Evolutionary conservation across 1,284 basidiomycete species (phyloP), one percentile per base, ranked within the genome.

Genomic region (Ceratobasidium papillatum): DNA sequence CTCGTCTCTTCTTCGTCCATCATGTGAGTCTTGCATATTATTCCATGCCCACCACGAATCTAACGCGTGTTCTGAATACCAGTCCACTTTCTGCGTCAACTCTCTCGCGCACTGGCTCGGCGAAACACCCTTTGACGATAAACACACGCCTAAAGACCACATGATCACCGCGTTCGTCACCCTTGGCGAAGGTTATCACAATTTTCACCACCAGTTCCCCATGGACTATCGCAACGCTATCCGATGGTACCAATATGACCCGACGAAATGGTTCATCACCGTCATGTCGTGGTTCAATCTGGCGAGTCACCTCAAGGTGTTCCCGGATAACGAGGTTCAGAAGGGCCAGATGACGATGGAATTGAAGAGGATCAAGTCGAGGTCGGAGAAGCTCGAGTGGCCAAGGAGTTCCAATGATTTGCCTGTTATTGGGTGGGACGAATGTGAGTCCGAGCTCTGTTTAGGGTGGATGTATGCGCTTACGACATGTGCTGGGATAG

Each of bases 61-160:
- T 47, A 17, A 47, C 19, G 4, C 7, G n/a, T n/a, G n/a, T n/a
- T n/a, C 45, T 17, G 45, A 7, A 12, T 41, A 14, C 8, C 95
- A 97, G 82, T 91, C 92, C 80, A 78, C 49, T n/a, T 38, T 62
- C 5, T 96, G 94, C 81, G 94, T 97, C 81, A 97, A 96, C 84
- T 96, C 95, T 11, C 90, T 97, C 54, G 95, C 95, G 11, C 95
- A 97, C 83, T 97, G 93, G 93, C 89, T 97, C 77, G 95, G 95
- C 74, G 94, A 96, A 77, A 86, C 91, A 27, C 93, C 94, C 30
- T 96, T 95, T 80, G 95, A 97, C 83, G 94, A 96, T 88, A 96
- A 96, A 86, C 94, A 96, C 84, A 93, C 94, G 19, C 94, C 94
- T 43, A 86, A 90, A 73, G 94, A 96, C 83, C 94, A 95, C 83